phyloP scores from a whole-genome alignment of 2,329 filamentous ascomycete species.

The Cercospora brassicicola region DNA sequence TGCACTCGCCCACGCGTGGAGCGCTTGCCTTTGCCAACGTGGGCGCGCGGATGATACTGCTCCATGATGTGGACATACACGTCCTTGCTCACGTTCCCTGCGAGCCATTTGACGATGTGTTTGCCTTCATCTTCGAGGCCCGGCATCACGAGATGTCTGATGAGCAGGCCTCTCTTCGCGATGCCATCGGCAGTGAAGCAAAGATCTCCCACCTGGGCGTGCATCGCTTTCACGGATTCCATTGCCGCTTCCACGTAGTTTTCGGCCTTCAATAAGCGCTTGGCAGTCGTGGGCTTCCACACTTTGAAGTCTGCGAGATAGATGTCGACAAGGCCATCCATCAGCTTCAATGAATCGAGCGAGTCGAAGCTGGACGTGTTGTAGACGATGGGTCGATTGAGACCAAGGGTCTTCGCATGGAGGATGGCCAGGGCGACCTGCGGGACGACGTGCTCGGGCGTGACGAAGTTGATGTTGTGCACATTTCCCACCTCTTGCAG shows the following conservation, averaged over 20 bases:
- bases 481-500: conserved; percentile 71
- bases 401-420: conserved; percentile 67
- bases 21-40: conserved; percentile 70
- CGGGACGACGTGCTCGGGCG: conserved; percentile 82
- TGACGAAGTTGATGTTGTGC: conserved; percentile 89
- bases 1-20: conserved; percentile 28
- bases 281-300: conserved; percentile 67
- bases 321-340: conserved; percentile 80
- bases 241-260: conserved; percentile 70
- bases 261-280: conserved; percentile 73
- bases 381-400: conserved; percentile 75
- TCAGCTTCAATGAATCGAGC: conserved; percentile 66
- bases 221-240: conserved; percentile 78
- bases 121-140: conserved; percentile 71
- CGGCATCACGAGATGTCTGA: conserved; percentile 83
- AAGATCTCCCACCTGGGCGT: conserved; percentile 76
- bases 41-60: conserved; percentile 77
- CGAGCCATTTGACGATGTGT: conserved; percentile 75
- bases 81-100: conserved; percentile 69
- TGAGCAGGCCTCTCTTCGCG: conserved; percentile 72
- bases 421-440: conserved; percentile 78
- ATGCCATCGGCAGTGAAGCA: conserved; percentile 80
- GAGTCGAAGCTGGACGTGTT: conserved; percentile 84
- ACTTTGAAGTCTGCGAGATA: conserved; percentile 90
- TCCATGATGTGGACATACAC: conserved; percentile 87